Conservation (phyloP, 495 filamentous ascomycete species). For the Gamarada debralockiae region DNA sequence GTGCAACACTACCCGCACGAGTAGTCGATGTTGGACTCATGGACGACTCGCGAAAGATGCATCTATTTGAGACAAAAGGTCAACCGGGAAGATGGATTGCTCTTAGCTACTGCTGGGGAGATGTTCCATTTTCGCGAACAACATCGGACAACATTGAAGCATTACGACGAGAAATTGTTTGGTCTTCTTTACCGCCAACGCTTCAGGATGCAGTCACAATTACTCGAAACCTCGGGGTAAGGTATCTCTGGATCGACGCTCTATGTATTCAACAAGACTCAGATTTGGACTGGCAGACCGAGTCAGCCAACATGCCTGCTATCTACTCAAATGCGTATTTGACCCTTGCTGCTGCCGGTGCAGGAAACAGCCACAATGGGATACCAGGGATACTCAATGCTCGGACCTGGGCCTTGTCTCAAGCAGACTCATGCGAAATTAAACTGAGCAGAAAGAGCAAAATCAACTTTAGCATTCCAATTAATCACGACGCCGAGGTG, state of each 20-base stretch:
- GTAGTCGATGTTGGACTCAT: too few species aligned
- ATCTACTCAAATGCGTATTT: too few species aligned
- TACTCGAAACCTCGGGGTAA: background rate
- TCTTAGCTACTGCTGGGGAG: background rate
- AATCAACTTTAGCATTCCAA: background rate
- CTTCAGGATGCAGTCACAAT: slow-evolving; percentile 9
- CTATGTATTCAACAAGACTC: slow-evolving; percentile 1
- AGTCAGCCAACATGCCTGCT: too few species aligned
- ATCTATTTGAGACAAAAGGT: background rate
- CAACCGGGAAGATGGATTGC: background rate
- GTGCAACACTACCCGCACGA: too few species aligned
- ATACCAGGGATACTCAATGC: too few species aligned
- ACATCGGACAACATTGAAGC: background rate
- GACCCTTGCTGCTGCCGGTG: too few species aligned
- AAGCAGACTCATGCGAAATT: background rate
- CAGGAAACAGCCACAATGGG: too few species aligned
- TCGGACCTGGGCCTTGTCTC: background rate
- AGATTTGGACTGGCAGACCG: too few species aligned
- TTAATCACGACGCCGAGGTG: background rate
- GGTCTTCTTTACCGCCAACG: slow-evolving; percentile 4
- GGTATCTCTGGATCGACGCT: slow-evolving; percentile 7
- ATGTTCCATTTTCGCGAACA: background rate
- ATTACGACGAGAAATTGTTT: background rate
- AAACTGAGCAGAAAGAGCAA: background rate
- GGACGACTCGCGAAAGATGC: too few species aligned